These are phyloP conservation scores for Aspergillus cristatus DNA, from an alignment of 495 filamentous ascomycete genomes.

Conservation along the genomic window DNA sequence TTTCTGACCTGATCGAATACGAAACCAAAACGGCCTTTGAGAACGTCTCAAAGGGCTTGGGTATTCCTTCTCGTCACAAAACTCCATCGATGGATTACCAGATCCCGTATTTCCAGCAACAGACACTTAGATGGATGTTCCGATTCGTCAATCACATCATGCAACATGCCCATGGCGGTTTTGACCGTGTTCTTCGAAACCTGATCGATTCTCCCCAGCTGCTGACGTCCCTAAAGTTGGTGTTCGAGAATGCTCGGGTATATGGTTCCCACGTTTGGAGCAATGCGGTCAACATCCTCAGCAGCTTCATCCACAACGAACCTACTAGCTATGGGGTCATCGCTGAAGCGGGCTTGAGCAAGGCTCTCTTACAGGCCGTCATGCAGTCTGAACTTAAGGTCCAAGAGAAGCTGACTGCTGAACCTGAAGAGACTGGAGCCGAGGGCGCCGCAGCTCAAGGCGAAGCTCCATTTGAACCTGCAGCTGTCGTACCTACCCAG, in stretches of 20 bases:
- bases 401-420: constrained; percentile 22
- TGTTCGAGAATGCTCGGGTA: constrained; percentile 66
- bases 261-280: constrained; percentile 95
- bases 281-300: constrained; percentile 78
- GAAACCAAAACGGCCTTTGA: constrained; percentile 66
- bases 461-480: constrained; percentile 11
- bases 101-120: constrained; percentile 85
- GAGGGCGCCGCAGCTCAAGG: no score
- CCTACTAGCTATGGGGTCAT: constrained; percentile 95
- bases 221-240: constrained; percentile 63
- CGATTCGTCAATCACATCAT: constrained; percentile 96
- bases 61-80: constrained; percentile 68
- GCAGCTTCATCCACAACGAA: constrained; percentile 97
- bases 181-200: constrained; percentile 83
- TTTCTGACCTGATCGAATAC: constrained; percentile 73
- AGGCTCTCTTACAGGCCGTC: constrained; percentile 70
- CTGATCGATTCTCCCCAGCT: constrained; percentile 86
- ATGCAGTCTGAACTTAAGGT: constrained; percentile 42
- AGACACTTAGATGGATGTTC: constrained; percentile 85
- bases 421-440: constrained; percentile 13
- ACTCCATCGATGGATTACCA: constrained; percentile 82
- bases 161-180: constrained; percentile 72
- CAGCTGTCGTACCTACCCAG: constrained; percentile 9
- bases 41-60: constrained; percentile 53
- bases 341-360: constrained; percentile 83